Evolutionary conservation across 192 early-diverging fungal genomes (phyloP).

Genomic region (Geosiphon pyriformis): DNA sequence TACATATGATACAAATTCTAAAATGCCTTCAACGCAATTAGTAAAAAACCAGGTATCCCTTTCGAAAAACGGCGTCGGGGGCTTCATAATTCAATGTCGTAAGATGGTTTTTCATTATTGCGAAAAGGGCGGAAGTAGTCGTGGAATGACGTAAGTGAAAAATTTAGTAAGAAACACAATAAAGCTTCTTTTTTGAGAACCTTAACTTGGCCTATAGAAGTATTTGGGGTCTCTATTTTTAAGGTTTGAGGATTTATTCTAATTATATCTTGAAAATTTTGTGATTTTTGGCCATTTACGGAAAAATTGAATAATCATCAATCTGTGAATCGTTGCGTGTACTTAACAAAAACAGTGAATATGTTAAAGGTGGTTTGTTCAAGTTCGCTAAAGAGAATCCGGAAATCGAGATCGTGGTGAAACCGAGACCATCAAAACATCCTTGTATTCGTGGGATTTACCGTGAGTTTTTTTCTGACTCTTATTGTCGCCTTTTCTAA

Average conservation of each 20-base stretch:
- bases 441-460: conserved; percentile 68
- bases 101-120: conserved; percentile 80
- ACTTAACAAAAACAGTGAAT: conserved; percentile 41
- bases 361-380: conserved; percentile 57
- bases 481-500: neutral
- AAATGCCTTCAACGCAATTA: neutral
- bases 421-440: conserved; percentile 66
- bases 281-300: neutral
- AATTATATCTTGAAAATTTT: neutral
- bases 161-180: too few relatives aligned
- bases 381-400: conserved; percentile 65
- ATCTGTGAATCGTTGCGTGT: neutral
- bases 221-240: neutral
- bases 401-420: conserved; percentile 73
- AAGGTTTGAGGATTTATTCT: too few relatives aligned
- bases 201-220: conserved; percentile 4
- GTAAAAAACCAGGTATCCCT: conserved; percentile 7
- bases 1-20: too few relatives aligned
- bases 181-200: neutral
- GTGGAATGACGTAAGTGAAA: conserved; percentile 58
- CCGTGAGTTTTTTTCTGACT: conserved; percentile 34
- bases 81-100: conserved; percentile 69
- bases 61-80: conserved; percentile 66
- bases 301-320: neutral
- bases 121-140: conserved; percentile 74